Base-by-base conservation (phyloP, 352 stramenopile genomes). In the Phytophthora podocarpi region DNA sequence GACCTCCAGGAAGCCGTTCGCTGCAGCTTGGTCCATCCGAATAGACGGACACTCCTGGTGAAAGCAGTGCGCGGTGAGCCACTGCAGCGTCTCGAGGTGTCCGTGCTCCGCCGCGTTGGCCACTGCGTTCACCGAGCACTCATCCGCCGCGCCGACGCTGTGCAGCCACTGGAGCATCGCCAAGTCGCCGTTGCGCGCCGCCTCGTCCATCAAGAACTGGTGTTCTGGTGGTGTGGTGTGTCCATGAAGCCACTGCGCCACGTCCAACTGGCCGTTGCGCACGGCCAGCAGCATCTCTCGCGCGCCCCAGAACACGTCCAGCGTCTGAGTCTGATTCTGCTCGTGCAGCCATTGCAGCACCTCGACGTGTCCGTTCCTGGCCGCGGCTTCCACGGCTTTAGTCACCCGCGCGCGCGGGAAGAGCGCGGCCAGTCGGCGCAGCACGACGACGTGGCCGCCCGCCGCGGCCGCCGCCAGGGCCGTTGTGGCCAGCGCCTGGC, bases 111-210 rank as follows among this genome's bases (percentile, higher is more conserved):
- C 74, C 9, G 77, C 74, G 36, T 69, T 67, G 26, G 68, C 54
- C 40, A 81, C 75, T 11, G 70, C 74, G n/a, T 74, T 69, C 8
- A 60, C 56, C 12, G 61, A 68, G 37, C 49, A 75, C n/a, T 70
- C 67, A 7, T 81, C 70, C 1, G 18, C 31, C 3, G 47, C 57
- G 5, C 55, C 37, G 24, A 73, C 50, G 15, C 43, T 32, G 28
- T 81, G 58, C 11, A 87, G 51, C 70, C 73, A 85, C 10, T 53
- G 42, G n/a, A 87, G 64, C 18, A 81, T 71, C 4, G 36, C 21
- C 55, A 82, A 35, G 28, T 80, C 61, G 5, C 77, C 77, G n/a
- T 73, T 48, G 27, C 57, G 63, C 0, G 72, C 77, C 0, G 76
- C 73, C 18, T 65, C 49, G 40, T 77, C 67, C n/a, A 74, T 67